phyloP scores from a whole-genome alignment of 805 yeast species.

The Kodamaea kaohsiungensis region DNA sequence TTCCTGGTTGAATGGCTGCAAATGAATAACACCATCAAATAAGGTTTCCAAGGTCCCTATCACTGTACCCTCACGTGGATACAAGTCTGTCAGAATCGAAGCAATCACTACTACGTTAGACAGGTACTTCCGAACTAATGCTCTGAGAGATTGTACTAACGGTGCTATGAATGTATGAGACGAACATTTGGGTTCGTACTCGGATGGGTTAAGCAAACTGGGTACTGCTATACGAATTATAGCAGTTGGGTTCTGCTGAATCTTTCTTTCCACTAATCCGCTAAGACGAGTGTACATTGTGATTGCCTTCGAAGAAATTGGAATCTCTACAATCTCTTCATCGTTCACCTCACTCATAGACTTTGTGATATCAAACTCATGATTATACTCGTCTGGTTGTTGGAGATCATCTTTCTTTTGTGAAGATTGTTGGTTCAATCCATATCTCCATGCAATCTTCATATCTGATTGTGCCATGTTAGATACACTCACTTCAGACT shows the following conservation, averaged over 20 bases:
- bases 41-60: conserved; percentile 55
- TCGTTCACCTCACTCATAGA: conserved; percentile 45
- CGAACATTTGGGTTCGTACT: conserved; percentile 56
- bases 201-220: conserved; percentile 74
- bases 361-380: conserved; percentile 77
- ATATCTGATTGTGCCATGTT: conserved; percentile 58
- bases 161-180: conserved; percentile 52
- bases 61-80: conserved; percentile 52
- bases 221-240: conserved; percentile 73
- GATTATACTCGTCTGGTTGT: conserved; percentile 53
- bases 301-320: conserved; percentile 25
- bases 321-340: conserved; percentile 58
- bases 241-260: conserved; percentile 44
- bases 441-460: conserved; percentile 95
- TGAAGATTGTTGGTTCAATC: conserved; percentile 31
- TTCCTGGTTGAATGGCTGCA: conserved; percentile 81
- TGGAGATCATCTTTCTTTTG: conserved; percentile 26
- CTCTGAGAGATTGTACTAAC: conserved; percentile 59
- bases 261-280: conserved; percentile 29
- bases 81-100: conserved; percentile 66
- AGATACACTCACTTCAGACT: conserved; percentile 65
- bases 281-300: conserved; percentile 43
- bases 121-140: conserved; percentile 49
- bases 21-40: conserved; percentile 66
- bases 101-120: conserved; percentile 50